Evolutionary conservation across 2,329 filamentous ascomycete species (phyloP).

Genomic region (Helicocarpus griseus): DNA sequence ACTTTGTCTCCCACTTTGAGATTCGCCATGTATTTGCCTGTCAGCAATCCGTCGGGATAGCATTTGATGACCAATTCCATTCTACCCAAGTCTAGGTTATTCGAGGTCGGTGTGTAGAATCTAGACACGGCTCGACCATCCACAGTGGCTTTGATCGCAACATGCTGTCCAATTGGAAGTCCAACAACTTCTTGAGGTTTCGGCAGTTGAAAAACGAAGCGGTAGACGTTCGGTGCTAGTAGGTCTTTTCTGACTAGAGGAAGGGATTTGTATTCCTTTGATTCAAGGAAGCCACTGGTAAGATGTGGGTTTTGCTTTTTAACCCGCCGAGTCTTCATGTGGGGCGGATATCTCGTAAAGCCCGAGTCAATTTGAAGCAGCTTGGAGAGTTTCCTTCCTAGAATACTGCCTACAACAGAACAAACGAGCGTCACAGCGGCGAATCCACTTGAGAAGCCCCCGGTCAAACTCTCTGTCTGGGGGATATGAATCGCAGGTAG

Average conservation of each 20-base stretch:
- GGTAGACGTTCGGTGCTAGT: constrained; percentile 57
- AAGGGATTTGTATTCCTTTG: neutral
- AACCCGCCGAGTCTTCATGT: too few species aligned
- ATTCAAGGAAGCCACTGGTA: too few species aligned
- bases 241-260: constrained; percentile 5
- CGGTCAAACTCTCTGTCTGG: neutral
- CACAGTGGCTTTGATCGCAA: constrained; percentile 78
- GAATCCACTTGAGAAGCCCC: neutral
- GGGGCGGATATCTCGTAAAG: neutral
- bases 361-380: neutral
- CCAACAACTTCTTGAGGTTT: constrained; percentile 70
- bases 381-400: neutral
- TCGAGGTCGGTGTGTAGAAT: constrained; percentile 84
- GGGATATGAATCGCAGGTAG: neutral
- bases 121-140: constrained; percentile 81
- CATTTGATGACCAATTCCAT: constrained; percentile 97
- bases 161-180: constrained; percentile 95
- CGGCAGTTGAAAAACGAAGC: constrained; percentile 68
- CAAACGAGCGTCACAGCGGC: neutral
- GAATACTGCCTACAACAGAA: neutral
- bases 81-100: constrained; percentile 78
- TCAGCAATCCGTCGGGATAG: constrained; percentile 95
- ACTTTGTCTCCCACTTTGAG: constrained; percentile 76
- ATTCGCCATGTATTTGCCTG: constrained; percentile 75
- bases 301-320: too few species aligned